Evolutionary conservation across 225 moss, liverwort and hornwort genomes (phyloP), one percentile per base, ranked within the genome.

Genomic region (Physcomitrium patens): DNA sequence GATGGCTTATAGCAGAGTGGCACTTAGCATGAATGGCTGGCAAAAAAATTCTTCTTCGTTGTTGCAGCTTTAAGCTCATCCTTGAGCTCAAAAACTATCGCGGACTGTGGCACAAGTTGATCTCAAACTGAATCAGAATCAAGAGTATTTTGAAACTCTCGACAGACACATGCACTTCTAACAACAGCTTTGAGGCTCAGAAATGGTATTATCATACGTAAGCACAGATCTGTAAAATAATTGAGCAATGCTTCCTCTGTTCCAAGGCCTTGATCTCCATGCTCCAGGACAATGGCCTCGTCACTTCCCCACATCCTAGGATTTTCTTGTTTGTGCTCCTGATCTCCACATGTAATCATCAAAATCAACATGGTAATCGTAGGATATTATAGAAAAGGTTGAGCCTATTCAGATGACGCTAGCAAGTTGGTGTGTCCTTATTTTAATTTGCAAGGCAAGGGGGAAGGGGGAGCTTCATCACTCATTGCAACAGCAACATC

Each of bases 111-210:
- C 48, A 81, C 48, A 63, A 81, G 19, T 17, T 45, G 81, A 24
- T 68, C 85, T 81, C 81, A 85, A 44, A 81, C 71, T 7, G 41
- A 12, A 46, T 85, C 78, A 57, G 75, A 78, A 27, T 63, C 70
- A 61, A 81, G 72, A 17, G 58, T 70, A 27, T 50, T 56, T 71
- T 65, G 70, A 68, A 81, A 85, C 17, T 26, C 75, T 45, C 52
- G 52, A 66, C 67, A 81, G 16, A 69, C 78, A 72, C 78, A 81
- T 1, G 74, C 63, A 26, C 67, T 48, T 75, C 75, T 71, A 28
- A 78, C 85, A 1, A 78, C 65, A 43, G 81, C 85, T 64, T 63
- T 72, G 53, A 75, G 78, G 60, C 71, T 78, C 63, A 85, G 67
- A 59, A 27, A 62, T 17, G 63, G 63, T 28, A 75, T 61, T 72